These are phyloP conservation scores for Septoria petroselini DNA, from an alignment of 2,329 filamentous ascomycete genomes.

Conservation along the genomic window DNA sequence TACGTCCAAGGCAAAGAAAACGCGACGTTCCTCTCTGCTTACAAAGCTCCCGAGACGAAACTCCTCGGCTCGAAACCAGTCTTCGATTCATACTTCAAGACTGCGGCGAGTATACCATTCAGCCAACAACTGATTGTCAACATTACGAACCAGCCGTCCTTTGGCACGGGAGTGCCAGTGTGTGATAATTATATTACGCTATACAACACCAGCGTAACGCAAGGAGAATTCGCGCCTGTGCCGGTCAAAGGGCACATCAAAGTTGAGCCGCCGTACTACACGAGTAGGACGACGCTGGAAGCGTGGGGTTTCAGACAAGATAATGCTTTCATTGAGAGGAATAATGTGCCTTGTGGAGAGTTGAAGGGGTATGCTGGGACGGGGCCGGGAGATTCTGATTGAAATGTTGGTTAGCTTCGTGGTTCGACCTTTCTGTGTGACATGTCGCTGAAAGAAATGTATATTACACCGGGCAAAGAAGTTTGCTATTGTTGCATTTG, in stretches of 20 bases:
- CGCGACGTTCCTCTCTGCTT: slow-evolving; percentile 12
- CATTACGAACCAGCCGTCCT: slow-evolving; percentile 21
- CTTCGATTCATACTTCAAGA: slow-evolving; percentile 9
- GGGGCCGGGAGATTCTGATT: slow-evolving; percentile 13
- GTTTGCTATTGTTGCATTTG: too few species aligned
- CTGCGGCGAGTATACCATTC: slow-evolving; percentile 9
- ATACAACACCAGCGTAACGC: slow-evolving; percentile 17
- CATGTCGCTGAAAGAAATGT: too few species aligned
- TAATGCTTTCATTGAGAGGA: slow-evolving; percentile 18
- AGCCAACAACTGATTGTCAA: slow-evolving; percentile 17
- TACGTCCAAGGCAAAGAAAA: neutral
- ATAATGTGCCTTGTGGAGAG: slow-evolving; percentile 13
- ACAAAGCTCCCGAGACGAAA: slow-evolving; percentile 7
- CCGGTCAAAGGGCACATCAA: slow-evolving; percentile 14
- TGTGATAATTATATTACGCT: slow-evolving; percentile 21
- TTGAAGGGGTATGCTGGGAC: slow-evolving; percentile 18
- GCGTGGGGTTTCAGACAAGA: slow-evolving; percentile 16
- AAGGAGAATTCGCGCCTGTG: slow-evolving; percentile 15
- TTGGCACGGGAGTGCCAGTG: slow-evolving; percentile 3
- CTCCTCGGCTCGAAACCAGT: slow-evolving; percentile 8
- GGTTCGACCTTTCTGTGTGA: too few species aligned
- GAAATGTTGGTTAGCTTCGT: too few species aligned
- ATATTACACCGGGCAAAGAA: too few species aligned
- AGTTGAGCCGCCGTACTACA: slow-evolving; percentile 17
- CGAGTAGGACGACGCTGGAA: slow-evolving; percentile 5